Evolutionary conservation across 371 early-diverging fungal genomes (phyloP).

Genomic region (Saksenaea vasiformis): DNA sequence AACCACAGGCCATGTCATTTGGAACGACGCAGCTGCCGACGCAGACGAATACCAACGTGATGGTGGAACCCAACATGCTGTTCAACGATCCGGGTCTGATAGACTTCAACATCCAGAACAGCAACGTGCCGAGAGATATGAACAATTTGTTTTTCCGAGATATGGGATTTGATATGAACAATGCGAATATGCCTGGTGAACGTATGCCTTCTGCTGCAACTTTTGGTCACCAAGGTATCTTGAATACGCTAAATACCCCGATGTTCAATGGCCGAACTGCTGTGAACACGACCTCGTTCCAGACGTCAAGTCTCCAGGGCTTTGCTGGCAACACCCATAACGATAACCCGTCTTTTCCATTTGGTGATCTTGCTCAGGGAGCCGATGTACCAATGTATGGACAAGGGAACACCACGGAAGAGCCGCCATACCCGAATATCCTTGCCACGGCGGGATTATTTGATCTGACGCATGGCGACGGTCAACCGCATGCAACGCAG

Average conservation of each 20-base stretch:
- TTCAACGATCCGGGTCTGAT: slow-evolving; percentile 26
- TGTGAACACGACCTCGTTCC: slow-evolving; percentile 2
- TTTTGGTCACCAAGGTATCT: slow-evolving; percentile 3
- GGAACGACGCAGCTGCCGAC: slow-evolving; percentile 3
- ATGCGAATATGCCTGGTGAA: not conserved
- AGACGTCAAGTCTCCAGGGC: not conserved
- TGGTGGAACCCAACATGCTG: slow-evolving; percentile 28
- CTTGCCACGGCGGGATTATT: slow-evolving; percentile 13
- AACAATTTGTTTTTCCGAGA: slow-evolving; percentile 29
- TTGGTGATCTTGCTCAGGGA: not conserved
- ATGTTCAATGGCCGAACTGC: slow-evolving; percentile 9
- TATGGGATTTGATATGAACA: slow-evolving; percentile 31
- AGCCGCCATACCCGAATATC: slow-evolving; percentile 4
- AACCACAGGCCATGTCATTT: slow-evolving; percentile 11
- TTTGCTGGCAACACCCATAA: not conserved
- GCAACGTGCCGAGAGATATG: slow-evolving; percentile 17
- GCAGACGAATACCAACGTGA: slow-evolving; percentile 16
- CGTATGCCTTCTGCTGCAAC: not conserved
- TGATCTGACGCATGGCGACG: not conserved
- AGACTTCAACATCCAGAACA: slow-evolving; percentile 7
- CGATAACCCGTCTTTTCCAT: not conserved
- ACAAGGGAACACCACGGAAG: not conserved
- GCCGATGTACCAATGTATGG: not conserved
- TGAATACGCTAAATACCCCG: slow-evolving; percentile 2
- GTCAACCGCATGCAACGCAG: slow-evolving; percentile 11